Evolutionary conservation across 371 early-diverging fungal species (phyloP).

Genomic region (Rhizomucor miehei): DNA sequence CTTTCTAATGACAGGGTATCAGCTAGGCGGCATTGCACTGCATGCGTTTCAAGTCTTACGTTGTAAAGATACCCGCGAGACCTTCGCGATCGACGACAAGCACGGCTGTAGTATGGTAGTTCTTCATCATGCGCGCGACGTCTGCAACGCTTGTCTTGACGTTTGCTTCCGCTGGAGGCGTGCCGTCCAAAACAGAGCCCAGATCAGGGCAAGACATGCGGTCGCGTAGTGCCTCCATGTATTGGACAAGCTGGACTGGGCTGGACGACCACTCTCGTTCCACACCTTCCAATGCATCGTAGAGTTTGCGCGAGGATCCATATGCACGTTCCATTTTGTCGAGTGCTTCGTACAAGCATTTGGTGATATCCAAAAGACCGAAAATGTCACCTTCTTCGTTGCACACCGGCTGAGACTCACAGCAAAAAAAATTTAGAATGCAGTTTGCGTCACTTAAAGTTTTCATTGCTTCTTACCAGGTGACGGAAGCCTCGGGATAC

Average conservation of each 20-base stretch:
- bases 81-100: constrained; percentile 83
- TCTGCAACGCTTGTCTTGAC: constrained; percentile 86
- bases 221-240: constrained; percentile 75
- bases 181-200: constrained; percentile 73
- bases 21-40: neutral
- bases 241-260: constrained; percentile 61
- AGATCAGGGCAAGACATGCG: constrained; percentile 91
- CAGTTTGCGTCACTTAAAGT: neutral
- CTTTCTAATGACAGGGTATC: constrained; percentile 39
- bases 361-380: constrained; percentile 94
- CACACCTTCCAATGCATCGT: constrained; percentile 91
- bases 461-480: constrained; percentile 50
- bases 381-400: constrained; percentile 87
- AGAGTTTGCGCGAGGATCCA: constrained; percentile 80
- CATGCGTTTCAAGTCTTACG: neutral
- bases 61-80: constrained; percentile 91
- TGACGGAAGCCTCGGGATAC: constrained; percentile 95
- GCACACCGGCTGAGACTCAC: constrained; percentile 67
- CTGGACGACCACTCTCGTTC: constrained; percentile 77
- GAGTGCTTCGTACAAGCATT: constrained; percentile 91
- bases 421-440: constrained; percentile 1
- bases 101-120: constrained; percentile 86
- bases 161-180: constrained; percentile 71
- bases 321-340: constrained; percentile 91
- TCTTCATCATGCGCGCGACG: constrained; percentile 90